Percentiles rank a stretch among this genome's conserved stretches.
Evolutionary conservation across 78 protist species (phyloP).

Genomic region (Dictyostelium discoideum): DNA sequence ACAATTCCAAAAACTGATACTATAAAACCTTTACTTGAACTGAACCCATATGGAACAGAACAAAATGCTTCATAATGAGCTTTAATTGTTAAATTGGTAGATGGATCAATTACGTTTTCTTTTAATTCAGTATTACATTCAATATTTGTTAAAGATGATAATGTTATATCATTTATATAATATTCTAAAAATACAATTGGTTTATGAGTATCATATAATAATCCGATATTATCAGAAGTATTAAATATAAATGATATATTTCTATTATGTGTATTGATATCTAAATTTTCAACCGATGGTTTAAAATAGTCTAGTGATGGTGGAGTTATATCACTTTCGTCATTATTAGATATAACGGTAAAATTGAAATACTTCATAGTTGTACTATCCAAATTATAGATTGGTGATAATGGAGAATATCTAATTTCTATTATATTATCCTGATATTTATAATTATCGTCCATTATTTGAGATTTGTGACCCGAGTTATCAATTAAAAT

Average conservation of each 20-base stretch:
- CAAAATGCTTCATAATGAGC: neutral
- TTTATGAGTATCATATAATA: neutral
- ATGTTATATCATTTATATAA: neutral
- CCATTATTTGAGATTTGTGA: neutral
- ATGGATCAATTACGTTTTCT: neutral
- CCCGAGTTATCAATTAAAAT: neutral
- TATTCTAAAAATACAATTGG: neutral
- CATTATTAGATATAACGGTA: neutral
- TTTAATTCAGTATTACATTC: neutral
- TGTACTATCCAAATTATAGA: neutral
- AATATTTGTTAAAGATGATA: neutral
- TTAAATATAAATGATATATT: neutral
- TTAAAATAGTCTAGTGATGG: neutral
- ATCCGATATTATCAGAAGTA: neutral
- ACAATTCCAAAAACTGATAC: neutral
- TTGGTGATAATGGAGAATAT: neutral
- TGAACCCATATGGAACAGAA: neutral
- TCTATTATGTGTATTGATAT: neutral
- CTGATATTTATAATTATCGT: neutral
- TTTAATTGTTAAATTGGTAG: neutral
- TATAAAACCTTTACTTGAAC: neutral
- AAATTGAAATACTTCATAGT: neutral
- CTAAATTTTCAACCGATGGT: neutral
- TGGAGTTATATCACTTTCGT: neutral
- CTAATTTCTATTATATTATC: too few relatives aligned